phyloP scores from a whole-genome alignment of 768 basidiomycete genomes.

The Leucosporidium scottii region DNA sequence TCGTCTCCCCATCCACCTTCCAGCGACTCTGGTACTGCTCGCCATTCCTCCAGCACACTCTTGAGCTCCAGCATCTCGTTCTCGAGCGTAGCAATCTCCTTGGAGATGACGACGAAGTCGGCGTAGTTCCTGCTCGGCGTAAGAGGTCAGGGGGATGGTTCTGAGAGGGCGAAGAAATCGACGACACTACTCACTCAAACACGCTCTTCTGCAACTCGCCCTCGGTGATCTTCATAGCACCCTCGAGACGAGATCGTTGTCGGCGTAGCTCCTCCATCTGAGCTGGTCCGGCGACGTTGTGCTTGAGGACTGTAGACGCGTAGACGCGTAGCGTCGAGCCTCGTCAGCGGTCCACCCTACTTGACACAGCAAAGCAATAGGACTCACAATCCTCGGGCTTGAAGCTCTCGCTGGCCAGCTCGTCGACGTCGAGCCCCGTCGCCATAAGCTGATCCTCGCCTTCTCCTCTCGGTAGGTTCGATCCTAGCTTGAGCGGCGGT shows the following conservation, averaged over 20 bases:
- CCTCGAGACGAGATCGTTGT: conserved; percentile 68
- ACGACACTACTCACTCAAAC: conserved; percentile 57
- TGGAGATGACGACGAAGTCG: conserved; percentile 92
- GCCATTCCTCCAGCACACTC: conserved; percentile 88
- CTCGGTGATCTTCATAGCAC: conserved; percentile 64
- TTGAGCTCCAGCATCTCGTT: conserved; percentile 97
- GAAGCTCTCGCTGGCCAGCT: conserved; percentile 70
- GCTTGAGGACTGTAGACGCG: conserved; percentile 7
- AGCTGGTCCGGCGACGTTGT: conserved; percentile 40
- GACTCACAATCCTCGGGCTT: conserved; percentile 80
- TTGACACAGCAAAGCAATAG: neutral
- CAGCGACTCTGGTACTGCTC: conserved; percentile 84
- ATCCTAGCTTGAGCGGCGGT: neutral
- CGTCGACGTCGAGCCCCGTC: conserved; percentile 49
- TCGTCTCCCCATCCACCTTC: conserved; percentile 62
- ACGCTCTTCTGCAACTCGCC: conserved; percentile 82
- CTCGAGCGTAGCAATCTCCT: conserved; percentile 91
- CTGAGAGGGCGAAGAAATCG: too few species aligned
- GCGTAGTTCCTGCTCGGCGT: conserved; percentile 61
- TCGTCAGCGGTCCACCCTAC: neutral
- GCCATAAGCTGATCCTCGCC: conserved; percentile 12
- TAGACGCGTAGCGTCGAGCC: neutral
- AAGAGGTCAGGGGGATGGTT: neutral
- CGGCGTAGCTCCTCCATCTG: conserved; percentile 49
- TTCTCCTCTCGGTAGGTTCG: neutral